These are phyloP conservation scores for Rhodamnia rubescens DNA, from an alignment of 345 rosid species.

Conservation along the genomic window DNA sequence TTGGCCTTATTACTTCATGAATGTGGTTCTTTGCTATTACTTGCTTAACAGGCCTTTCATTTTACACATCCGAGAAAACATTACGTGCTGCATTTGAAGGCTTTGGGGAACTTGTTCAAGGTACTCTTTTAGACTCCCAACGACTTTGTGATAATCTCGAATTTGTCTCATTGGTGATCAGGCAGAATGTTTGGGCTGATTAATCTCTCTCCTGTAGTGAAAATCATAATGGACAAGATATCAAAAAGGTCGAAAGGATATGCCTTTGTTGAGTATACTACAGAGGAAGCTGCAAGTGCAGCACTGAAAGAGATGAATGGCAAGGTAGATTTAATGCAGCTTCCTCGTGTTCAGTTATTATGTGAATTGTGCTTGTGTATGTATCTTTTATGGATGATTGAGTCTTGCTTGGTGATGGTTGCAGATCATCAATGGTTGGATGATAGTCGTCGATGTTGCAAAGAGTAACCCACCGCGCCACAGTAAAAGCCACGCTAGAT, in stretches of 20 bases:
- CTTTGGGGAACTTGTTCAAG: conserved; percentile 86
- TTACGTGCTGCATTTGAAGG: conserved; percentile 81
- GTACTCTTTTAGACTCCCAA: conserved; percentile 10
- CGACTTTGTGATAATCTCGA: not conserved
- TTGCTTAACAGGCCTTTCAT: conserved; percentile 57
- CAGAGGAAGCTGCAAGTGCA: conserved; percentile 79
- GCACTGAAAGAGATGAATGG: conserved; percentile 97
- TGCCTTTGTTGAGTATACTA: conserved; percentile 82
- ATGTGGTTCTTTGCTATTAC: not conserved
- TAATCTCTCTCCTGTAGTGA: conserved; percentile 26
- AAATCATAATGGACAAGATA: conserved; percentile 94
- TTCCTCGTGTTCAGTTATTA: not conserved
- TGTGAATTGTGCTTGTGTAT: not conserved
- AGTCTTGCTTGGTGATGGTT: not conserved
- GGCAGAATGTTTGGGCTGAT: not conserved
- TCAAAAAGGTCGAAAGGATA: conserved; percentile 93
- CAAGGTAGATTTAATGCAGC: conserved; percentile 31
- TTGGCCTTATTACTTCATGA: not conserved
- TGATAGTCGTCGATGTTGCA: conserved; percentile 95
- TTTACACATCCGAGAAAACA: conserved; percentile 95
- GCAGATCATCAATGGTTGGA: conserved; percentile 98
- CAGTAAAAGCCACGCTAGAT: conserved; percentile 20
- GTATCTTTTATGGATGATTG: not conserved
- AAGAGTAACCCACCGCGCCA: conserved; percentile 41
- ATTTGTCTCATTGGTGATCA: not conserved